Percentiles rank a stretch among this genome's conserved stretches.
These are phyloP conservation scores for Kuraishia molischiana DNA, from an alignment of 805 yeast genomes.

Conservation along the genomic window DNA sequence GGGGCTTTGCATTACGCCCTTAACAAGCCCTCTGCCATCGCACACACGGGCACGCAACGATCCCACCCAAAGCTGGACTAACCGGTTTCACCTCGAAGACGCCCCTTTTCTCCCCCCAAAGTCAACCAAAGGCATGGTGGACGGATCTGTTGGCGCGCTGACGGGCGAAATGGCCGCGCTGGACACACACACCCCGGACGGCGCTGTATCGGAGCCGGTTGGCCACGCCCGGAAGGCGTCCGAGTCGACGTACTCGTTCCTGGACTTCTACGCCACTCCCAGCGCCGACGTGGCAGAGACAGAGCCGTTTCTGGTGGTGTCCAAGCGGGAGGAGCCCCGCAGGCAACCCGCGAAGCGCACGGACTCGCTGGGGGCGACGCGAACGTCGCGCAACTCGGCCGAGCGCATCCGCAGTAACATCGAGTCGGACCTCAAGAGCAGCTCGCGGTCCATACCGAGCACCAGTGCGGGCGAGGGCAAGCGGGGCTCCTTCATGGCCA, in stretches of 20 bases:
- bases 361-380: not conserved
- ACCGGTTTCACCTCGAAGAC: too few relatives aligned
- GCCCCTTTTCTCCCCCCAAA: too few relatives aligned
- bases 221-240: slow-evolving; percentile 1
- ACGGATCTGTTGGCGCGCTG: too few relatives aligned
- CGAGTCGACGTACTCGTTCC: slow-evolving; percentile 5
- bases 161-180: too few relatives aligned
- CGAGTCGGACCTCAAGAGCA: not conserved
- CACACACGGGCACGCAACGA: too few relatives aligned
- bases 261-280: slow-evolving; percentile 6
- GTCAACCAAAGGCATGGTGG: too few relatives aligned
- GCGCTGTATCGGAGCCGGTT: too few relatives aligned
- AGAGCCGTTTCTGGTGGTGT: slow-evolving; percentile 1
- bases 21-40: too few relatives aligned
- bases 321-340: slow-evolving; percentile 7
- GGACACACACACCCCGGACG: too few relatives aligned
- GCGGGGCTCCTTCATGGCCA: slow-evolving; percentile 2
- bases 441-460: not conserved
- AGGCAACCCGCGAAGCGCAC: slow-evolving; percentile 5
- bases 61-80: too few relatives aligned
- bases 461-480: not conserved
- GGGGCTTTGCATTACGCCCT: too few relatives aligned
- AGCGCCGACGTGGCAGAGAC: slow-evolving; percentile 1
- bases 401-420: slow-evolving; percentile 2
- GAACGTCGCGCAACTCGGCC: slow-evolving; percentile 2